These are phyloP conservation scores for Trichoderma atrobrunneum DNA, from an alignment of 2,329 filamentous ascomycete genomes.

Conservation along the genomic window DNA sequence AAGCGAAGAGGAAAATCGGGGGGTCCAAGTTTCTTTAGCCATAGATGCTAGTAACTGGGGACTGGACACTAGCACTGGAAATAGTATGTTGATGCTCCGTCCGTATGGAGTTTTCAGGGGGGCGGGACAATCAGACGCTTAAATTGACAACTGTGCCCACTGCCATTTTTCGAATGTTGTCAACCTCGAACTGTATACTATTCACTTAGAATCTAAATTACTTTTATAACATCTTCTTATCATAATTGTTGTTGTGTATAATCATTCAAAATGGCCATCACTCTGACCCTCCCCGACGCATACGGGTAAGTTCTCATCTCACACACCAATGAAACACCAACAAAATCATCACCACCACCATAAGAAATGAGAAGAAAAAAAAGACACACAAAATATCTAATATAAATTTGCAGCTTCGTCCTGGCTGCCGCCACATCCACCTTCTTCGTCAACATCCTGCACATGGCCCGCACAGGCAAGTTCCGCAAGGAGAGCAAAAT, in stretches of 20 bases:
- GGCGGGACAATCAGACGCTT: constrained; percentile 8
- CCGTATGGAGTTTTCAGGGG: background rate
- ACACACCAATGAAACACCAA: background rate
- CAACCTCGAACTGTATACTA: background rate
- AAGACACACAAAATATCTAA: background rate
- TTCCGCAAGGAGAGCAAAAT: constrained; percentile 54
- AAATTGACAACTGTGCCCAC: constrained; percentile 11
- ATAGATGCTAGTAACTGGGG: background rate
- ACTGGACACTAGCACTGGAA: background rate
- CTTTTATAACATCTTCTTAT: background rate
- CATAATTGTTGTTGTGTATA: background rate
- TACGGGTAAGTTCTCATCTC: constrained; percentile 46
- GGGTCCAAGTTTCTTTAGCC: background rate
- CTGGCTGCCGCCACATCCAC: constrained; percentile 55
- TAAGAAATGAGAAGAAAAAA: too few relatives aligned
- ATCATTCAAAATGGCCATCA: constrained; percentile 40
- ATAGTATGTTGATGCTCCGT: background rate
- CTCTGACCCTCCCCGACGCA: constrained; percentile 45
- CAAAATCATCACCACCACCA: background rate
- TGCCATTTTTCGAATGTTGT: background rate
- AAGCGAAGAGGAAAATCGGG: background rate
- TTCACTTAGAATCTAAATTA: background rate
- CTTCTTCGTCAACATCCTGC: constrained; percentile 56
- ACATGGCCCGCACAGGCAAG: constrained; percentile 45
- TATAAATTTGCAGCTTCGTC: constrained; percentile 51